Conservation (phyloP, 306 rosid species). For the Sesbania bispinosa region DNA sequence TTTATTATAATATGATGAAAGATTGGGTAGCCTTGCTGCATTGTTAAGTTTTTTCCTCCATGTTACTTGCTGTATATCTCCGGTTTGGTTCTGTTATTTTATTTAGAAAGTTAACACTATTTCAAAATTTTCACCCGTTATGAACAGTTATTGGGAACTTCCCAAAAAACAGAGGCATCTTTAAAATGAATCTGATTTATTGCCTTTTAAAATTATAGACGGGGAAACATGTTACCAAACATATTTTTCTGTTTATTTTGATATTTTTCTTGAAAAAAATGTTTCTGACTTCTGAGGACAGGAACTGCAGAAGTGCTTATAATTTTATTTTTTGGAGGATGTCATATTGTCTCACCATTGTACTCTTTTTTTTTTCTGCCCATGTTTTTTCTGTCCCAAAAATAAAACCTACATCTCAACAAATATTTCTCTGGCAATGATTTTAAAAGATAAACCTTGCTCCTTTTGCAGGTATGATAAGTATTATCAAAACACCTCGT, state of each 20-base stretch:
- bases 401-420: background rate
- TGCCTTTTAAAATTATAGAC: background rate
- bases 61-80: background rate
- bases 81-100: background rate
- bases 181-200: background rate
- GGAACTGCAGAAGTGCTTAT: background rate
- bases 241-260: background rate
- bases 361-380: background rate
- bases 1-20: background rate
- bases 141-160: background rate
- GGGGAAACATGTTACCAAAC: background rate
- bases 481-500: slow-evolving; percentile 96
- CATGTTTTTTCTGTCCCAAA: background rate
- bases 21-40: background rate
- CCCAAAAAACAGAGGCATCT: background rate
- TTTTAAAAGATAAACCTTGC: background rate
- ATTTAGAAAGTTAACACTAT: background rate
- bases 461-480: slow-evolving; percentile 76
- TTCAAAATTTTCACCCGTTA: background rate
- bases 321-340: background rate
- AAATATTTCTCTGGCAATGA: slow-evolving; percentile 5
- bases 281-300: background rate
- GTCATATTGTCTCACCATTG: background rate
- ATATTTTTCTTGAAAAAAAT: too few species aligned
- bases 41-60: background rate